Base-by-base conservation (phyloP, 768 basidiomycete species). In the Kwoniella europaea region DNA sequence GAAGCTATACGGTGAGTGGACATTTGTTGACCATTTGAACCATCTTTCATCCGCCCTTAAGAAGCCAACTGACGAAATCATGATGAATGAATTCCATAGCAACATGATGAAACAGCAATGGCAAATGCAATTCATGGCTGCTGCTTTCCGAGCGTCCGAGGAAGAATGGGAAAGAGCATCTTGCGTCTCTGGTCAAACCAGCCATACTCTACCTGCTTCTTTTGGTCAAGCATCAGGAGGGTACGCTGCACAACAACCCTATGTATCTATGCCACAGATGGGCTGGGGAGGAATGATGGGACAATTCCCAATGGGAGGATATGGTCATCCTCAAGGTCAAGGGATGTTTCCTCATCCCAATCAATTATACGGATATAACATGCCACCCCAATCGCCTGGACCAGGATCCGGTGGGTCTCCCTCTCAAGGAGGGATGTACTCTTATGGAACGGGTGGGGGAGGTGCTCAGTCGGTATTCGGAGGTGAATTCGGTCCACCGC, bases 51-150 rank as follows among this genome's bases (percentile, higher is more conserved):
- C n/a, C n/a, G n/a, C n/a, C n/a, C n/a, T n/a, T n/a, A n/a, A n/a
- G n/a, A n/a, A n/a, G n/a, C n/a, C n/a, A n/a, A n/a, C n/a, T n/a
- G n/a, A n/a, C n/a, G n/a, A n/a, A n/a, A n/a, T n/a, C n/a, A n/a
- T n/a, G n/a, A n/a, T n/a, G n/a, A n/a, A n/a, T n/a, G n/a, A n/a
- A n/a, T n/a, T n/a, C n/a, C 46, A 50, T 50, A 77, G 79, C 4
- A 58, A 65, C 10, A 71, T 75, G 70, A 74, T 80, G 73, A 80
- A 80, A 50, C 79, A 78, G 44, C 73, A 74, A 12, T 80, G 72
- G 71, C 79, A 80, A 54, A 76, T 76, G 46, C 74, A 76, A 53
- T 80, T 70, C 63, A 76, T 80, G 72, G 79, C 76, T 27, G 79
- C 79, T 9, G 79, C 79, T 1, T 73, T 71, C 29, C 75, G 75